Base-by-base conservation (phyloP, 2,329 filamentous ascomycete species). In the Cladophialophora chaetospira region DNA sequence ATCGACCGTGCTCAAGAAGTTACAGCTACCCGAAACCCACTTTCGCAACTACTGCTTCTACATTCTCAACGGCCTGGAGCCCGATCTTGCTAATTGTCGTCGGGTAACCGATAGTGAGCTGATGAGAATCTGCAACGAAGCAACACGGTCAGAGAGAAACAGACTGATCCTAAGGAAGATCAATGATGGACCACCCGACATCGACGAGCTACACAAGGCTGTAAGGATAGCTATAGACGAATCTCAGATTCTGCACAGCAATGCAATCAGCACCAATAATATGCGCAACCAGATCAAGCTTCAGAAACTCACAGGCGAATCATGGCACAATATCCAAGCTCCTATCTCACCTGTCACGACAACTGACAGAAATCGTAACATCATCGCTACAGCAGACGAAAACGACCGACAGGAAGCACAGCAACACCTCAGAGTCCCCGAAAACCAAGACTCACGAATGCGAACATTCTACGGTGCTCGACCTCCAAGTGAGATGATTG, bases 11-110 rank as follows among this genome's bases (percentile, higher is more conserved):
- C 76, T 97, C 42, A 85, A 88, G 65, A 97, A 97, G 72, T 89
- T 96, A 62, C 86, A 87, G 36, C 81, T 96, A 26, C 89, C 91
- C 19, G 91, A 96, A 69, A 89, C 93, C 61, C 91, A 97, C 68
- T 89, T 94, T 70, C 85, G 91, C 67, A 96, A 95, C 69, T 97
- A 96, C 75, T 97, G 92, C 77, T 97, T 99, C 76, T 97, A 94
- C 79, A 88, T 96, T 1, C 79, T 97, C 57, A 87, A 90, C 64
- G 93, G 92, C 48, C 78, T 91, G 35, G 91, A 97, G 45, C 87
- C 92, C 1, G 88, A 94, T 65, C 88, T 91, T 26, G 83, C 82
- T 47, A 86, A 91, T 68, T 95, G 90, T 71, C 86, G 91, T 58
- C 86, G 89, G 47, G 79, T 97, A 35, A 87, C 87, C 29, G 94